Conservation (phyloP, 202 grass and related monocot species). For the Zoysia matrella region DNA sequence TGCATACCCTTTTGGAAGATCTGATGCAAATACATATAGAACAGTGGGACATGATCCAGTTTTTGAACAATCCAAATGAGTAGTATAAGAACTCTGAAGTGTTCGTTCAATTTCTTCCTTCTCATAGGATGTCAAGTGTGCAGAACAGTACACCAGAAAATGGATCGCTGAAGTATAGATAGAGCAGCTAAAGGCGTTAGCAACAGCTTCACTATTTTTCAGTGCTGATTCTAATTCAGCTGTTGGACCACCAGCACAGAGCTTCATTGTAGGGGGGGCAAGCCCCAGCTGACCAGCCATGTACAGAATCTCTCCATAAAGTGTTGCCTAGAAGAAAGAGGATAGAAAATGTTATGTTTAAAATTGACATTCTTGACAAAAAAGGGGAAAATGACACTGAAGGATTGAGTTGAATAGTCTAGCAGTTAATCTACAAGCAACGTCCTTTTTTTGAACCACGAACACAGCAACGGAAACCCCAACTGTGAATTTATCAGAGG, state of each 20-base stretch:
- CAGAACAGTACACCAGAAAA: slow-evolving; percentile 87
- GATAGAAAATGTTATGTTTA: slow-evolving; percentile 27
- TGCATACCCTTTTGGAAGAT: slow-evolving; percentile 94
- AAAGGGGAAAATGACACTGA: background rate
- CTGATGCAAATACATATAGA: slow-evolving; percentile 81
- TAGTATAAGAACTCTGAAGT: slow-evolving; percentile 52
- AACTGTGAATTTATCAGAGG: background rate
- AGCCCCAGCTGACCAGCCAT: slow-evolving; percentile 96
- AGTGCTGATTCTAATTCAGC: slow-evolving; percentile 77
- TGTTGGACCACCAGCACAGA: slow-evolving; percentile 64
- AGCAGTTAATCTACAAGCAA: slow-evolving; percentile 18
- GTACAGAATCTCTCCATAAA: slow-evolving; percentile 75
- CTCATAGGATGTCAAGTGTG: slow-evolving; percentile 58
- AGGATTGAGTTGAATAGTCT: background rate
- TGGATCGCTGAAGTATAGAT: slow-evolving; percentile 71
- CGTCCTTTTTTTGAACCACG: background rate
- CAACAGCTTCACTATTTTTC: slow-evolving; percentile 79
- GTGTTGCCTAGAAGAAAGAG: slow-evolving; percentile 69
- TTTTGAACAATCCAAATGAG: slow-evolving; percentile 44
- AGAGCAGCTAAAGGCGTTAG: slow-evolving; percentile 73
- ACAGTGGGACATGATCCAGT: slow-evolving; percentile 55
- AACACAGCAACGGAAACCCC: no score
- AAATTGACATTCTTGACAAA: background rate
- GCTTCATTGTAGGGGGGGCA: slow-evolving; percentile 83
- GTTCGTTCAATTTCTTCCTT: slow-evolving; percentile 59